A percentile compares a stretch with the other conserved stretches of the same genome.
Conservation (phyloP, 768 basidiomycete genomes). For the Russula virescens region DNA sequence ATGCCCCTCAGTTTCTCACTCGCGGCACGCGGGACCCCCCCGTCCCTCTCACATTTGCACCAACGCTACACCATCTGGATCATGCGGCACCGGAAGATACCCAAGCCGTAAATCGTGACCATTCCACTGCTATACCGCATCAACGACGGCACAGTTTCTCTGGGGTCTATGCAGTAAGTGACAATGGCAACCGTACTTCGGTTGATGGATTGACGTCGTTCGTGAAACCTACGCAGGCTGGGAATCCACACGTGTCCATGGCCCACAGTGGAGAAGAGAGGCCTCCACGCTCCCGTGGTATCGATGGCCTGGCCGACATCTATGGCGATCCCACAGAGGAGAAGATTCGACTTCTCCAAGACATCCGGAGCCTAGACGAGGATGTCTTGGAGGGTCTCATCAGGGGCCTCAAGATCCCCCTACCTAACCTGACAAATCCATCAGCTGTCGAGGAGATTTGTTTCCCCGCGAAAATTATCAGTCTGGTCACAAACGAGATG, state of each 20-base stretch:
- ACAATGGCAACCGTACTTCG: conserved; percentile 62
- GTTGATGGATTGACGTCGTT: conserved; percentile 73
- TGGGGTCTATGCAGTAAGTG: conserved; percentile 59
- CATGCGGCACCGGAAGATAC: conserved; percentile 34
- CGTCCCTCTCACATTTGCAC: conserved; percentile 80
- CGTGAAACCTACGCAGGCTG: conserved; percentile 61
- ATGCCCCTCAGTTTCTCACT: conserved; percentile 83
- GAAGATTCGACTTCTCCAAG: conserved; percentile 90
- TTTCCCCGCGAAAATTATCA: conserved; percentile 98
- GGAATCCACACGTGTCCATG: conserved; percentile 80
- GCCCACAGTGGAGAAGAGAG: conserved; percentile 82
- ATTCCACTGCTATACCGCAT: conserved; percentile 40
- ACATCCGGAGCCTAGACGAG: conserved; percentile 83
- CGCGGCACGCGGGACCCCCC: conserved; percentile 66
- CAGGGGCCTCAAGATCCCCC: conserved; percentile 87
- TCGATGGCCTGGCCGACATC: conserved; percentile 63
- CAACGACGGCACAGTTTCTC: conserved; percentile 85
- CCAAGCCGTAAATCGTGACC: conserved; percentile 38
- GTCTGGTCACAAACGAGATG: conserved; percentile 99
- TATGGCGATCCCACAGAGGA: conserved; percentile 91
- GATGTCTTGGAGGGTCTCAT: conserved; percentile 89
- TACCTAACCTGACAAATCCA: conserved; percentile 82
- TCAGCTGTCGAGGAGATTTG: conserved; percentile 96
- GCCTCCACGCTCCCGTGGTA: conserved; percentile 54
- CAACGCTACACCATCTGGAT: conserved; percentile 58